Conservation (phyloP, 2,329 filamentous ascomycete genomes). For the Ophiostoma triangulosporum region DNA sequence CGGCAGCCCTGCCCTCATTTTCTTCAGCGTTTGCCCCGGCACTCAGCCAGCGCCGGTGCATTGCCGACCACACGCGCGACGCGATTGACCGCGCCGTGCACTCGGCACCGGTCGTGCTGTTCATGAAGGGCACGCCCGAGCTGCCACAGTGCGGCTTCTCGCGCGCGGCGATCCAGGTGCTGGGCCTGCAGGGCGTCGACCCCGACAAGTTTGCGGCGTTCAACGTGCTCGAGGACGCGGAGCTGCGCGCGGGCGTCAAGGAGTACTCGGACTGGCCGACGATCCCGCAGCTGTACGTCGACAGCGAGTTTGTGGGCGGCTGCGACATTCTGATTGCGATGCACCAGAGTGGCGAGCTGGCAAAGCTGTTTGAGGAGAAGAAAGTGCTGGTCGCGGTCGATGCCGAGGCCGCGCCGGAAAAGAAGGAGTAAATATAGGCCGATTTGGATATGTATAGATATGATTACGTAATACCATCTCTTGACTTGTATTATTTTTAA, state of each 20-base stretch:
- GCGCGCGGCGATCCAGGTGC: slow-evolving; percentile 83
- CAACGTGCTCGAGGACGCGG: slow-evolving; percentile 87
- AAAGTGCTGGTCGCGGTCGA: slow-evolving; percentile 55
- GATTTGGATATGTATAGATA: not conserved
- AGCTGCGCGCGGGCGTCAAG: slow-evolving; percentile 85
- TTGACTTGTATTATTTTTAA: not conserved
- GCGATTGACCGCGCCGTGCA: slow-evolving; percentile 85
- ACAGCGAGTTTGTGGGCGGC: slow-evolving; percentile 94
- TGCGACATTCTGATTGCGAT: slow-evolving; percentile 94
- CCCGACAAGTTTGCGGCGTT: slow-evolving; percentile 95
- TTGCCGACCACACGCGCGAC: slow-evolving; percentile 65
- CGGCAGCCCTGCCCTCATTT: not conserved
- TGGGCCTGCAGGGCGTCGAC: slow-evolving; percentile 89
- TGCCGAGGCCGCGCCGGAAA: slow-evolving; percentile 16
- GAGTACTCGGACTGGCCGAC: slow-evolving; percentile 99
- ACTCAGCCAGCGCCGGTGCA: slow-evolving; percentile 3
- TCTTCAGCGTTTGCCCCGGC: not conserved
- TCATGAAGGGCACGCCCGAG: slow-evolving; percentile 84
- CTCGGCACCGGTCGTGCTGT: slow-evolving; percentile 84
- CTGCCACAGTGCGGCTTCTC: slow-evolving; percentile 81
- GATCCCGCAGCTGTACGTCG: slow-evolving; percentile 89
- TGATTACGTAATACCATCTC: not conserved
- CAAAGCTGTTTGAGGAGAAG: slow-evolving; percentile 86
- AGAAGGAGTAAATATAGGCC: slow-evolving; percentile 16
- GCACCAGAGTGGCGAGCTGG: slow-evolving; percentile 90